Evolutionary conservation across 2,329 filamentous ascomycete genomes (phyloP).

Genomic region (Drechslera avenae): DNA sequence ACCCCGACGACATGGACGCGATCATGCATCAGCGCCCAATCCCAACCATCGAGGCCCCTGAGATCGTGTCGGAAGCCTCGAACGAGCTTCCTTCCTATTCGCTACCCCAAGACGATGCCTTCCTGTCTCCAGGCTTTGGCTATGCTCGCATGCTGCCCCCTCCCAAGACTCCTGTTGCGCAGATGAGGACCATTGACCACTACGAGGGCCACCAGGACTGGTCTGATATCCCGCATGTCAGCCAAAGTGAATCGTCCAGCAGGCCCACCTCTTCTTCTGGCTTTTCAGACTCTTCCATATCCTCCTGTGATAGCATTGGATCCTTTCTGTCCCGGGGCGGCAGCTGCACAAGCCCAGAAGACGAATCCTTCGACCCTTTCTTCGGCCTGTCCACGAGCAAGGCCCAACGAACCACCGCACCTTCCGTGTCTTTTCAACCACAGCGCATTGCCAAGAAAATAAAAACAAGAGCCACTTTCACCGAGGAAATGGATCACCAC

Average conservation of each 20-base stretch:
- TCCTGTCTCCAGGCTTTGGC: constrained; percentile 50
- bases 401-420: constrained; percentile 37
- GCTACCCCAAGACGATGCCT: constrained; percentile 40
- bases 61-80: constrained; percentile 39
- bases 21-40: constrained; percentile 45
- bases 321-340: constrained; percentile 63
- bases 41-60: constrained; percentile 58
- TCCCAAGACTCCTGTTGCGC: constrained; percentile 56
- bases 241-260: constrained; percentile 53
- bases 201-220: constrained; percentile 39
- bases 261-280: constrained; percentile 64
- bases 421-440: constrained; percentile 36
- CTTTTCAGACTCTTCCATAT: constrained; percentile 66
- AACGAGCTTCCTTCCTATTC: constrained; percentile 33
- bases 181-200: constrained; percentile 40
- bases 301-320: constrained; percentile 62
- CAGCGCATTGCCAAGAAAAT: constrained; percentile 47
- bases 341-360: constrained; percentile 66
- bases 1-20: constrained; percentile 31
- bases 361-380: constrained; percentile 63
- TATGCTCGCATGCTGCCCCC: constrained; percentile 51
- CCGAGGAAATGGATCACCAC: constrained; percentile 68
- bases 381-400: constrained; percentile 47
- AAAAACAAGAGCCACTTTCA: constrained; percentile 58
- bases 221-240: constrained; percentile 38